Conservation (phyloP, 495 filamentous ascomycete species). For the Hypomontagnella submonticulosa region DNA sequence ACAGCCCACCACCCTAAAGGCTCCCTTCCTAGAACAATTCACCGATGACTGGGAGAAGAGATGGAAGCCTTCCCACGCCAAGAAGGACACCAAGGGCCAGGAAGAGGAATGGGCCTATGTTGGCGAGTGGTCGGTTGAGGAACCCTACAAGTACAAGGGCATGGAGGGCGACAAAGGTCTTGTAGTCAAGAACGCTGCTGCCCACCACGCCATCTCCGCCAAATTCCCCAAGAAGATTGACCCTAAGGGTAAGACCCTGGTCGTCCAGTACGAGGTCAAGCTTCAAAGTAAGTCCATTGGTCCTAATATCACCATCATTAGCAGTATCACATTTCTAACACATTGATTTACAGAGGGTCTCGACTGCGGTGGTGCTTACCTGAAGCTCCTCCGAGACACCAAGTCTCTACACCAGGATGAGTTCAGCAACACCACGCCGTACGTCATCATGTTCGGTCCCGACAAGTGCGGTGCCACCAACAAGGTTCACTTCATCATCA, state of each 20-base stretch:
- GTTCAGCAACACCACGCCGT: constrained; percentile 96
- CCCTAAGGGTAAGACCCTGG: constrained; percentile 94
- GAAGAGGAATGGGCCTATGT: constrained; percentile 99
- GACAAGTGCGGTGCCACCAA: constrained; percentile 99
- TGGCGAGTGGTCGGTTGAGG: constrained; percentile 96
- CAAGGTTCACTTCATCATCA: constrained; percentile 99
- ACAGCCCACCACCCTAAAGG: constrained; percentile 87
- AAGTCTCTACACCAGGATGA: constrained; percentile 96
- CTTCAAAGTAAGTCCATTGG: constrained; percentile 80
- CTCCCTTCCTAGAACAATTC: constrained; percentile 98
- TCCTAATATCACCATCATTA: constrained; percentile 43
- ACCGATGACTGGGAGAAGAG: constrained; percentile 91
- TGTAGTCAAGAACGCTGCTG: constrained; percentile 94
- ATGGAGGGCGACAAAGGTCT: constrained; percentile 97
- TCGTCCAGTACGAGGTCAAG: constrained; percentile 99
- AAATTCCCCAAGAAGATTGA: constrained; percentile 97
- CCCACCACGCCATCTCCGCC: constrained; percentile 99
- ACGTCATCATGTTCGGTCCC: constrained; percentile 99
- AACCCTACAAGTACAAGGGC: constrained; percentile 90
- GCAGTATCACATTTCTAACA: constrained; percentile 35
- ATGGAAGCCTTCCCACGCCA: constrained; percentile 94
- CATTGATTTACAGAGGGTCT: constrained; percentile 73
- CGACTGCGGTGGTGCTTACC: constrained; percentile 98
- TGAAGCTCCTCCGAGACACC: constrained; percentile 99
- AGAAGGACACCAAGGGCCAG: constrained; percentile 79